Percentiles rank a stretch among this genome's conserved stretches.
These are phyloP conservation scores for Aspergillus steynii DNA, from an alignment of 495 filamentous ascomycete genomes.

Conservation along the genomic window DNA sequence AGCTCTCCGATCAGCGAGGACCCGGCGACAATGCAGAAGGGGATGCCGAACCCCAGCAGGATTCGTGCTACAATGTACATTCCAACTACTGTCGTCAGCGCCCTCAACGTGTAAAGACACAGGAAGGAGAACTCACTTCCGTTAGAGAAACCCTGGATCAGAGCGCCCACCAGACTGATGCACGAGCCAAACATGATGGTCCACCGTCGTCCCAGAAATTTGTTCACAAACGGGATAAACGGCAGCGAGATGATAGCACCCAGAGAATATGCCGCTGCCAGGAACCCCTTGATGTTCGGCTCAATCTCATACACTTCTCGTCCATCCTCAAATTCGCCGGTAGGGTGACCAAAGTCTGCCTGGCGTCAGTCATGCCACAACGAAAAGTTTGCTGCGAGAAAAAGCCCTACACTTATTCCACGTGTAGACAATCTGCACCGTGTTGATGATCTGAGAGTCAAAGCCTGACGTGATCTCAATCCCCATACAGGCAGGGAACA, in stretches of 20 bases:
- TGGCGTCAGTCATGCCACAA: conserved; percentile 1
- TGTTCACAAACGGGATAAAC: conserved; percentile 58
- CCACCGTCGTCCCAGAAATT: conserved; percentile 54
- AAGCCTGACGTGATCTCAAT: conserved; percentile 74
- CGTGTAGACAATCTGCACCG: conserved; percentile 58
- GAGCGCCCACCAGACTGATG: conserved; percentile 57
- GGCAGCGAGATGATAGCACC: conserved; percentile 59
- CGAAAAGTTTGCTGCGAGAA: background rate
- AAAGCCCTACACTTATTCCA: conserved; percentile 55
- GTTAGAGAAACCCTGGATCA: conserved; percentile 51
- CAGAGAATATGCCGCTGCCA: conserved; percentile 30
- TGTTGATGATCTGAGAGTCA: conserved; percentile 71
- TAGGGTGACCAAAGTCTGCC: conserved; percentile 39
- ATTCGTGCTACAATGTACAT: conserved; percentile 70
- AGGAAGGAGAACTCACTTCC: conserved; percentile 18
- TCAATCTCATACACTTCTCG: conserved; percentile 22
- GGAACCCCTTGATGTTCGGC: conserved; percentile 28
- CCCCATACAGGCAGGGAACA: conserved; percentile 68
- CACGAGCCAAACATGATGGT: conserved; percentile 60
- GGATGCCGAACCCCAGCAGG: conserved; percentile 65
- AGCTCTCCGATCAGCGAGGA: conserved; percentile 67
- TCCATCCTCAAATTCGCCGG: conserved; percentile 22
- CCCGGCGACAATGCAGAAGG: conserved; percentile 64
- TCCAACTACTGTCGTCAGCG: conserved; percentile 38
- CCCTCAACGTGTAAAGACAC: background rate